These are phyloP conservation scores for Hyaloscypha variabilis DNA, from an alignment of 495 filamentous ascomycete species.

Conservation along the genomic window DNA sequence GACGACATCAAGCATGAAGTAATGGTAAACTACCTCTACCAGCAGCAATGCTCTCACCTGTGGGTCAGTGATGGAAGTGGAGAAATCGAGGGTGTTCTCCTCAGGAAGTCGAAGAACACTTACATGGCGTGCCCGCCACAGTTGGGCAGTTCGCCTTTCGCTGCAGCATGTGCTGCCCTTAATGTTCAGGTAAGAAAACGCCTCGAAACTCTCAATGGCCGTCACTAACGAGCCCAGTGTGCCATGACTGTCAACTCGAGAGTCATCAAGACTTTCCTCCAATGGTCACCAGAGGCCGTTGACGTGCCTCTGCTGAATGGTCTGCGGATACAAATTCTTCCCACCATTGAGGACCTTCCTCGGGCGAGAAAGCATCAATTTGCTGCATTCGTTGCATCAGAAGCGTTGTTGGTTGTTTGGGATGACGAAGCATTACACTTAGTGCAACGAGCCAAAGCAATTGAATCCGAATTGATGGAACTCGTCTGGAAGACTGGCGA, in stretches of 20 bases:
- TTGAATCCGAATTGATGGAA: constrained; percentile 74
- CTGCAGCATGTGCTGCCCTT: constrained; percentile 63
- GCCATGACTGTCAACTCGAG: constrained; percentile 82
- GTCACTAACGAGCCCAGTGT: constrained; percentile 44
- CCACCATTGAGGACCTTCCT: constrained; percentile 67
- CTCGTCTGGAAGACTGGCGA: constrained; percentile 66
- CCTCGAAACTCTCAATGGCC: background rate
- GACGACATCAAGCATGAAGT: constrained; percentile 83
- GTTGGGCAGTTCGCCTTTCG: constrained; percentile 58
- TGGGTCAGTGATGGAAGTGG: constrained; percentile 71
- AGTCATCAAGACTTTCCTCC: constrained; percentile 73
- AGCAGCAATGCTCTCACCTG: constrained; percentile 70
- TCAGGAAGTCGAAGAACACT: constrained; percentile 64
- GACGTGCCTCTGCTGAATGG: constrained; percentile 78
- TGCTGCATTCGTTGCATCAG: constrained; percentile 73
- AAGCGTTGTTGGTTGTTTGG: constrained; percentile 71
- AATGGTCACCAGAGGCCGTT: constrained; percentile 68
- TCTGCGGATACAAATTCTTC: constrained; percentile 71
- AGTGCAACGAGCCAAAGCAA: constrained; percentile 63
- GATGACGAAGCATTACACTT: constrained; percentile 75
- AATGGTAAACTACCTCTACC: constrained; percentile 81
- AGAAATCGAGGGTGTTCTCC: constrained; percentile 69
- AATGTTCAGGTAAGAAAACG: constrained; percentile 62
- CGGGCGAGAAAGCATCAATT: constrained; percentile 74
- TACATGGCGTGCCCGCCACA: constrained; percentile 72